A percentile compares a stretch with the other conserved stretches of the same genome.
phyloP scores from a whole-genome alignment of 2,329 filamentous ascomycete species.

The Coniochaeta hoffmannii region DNA sequence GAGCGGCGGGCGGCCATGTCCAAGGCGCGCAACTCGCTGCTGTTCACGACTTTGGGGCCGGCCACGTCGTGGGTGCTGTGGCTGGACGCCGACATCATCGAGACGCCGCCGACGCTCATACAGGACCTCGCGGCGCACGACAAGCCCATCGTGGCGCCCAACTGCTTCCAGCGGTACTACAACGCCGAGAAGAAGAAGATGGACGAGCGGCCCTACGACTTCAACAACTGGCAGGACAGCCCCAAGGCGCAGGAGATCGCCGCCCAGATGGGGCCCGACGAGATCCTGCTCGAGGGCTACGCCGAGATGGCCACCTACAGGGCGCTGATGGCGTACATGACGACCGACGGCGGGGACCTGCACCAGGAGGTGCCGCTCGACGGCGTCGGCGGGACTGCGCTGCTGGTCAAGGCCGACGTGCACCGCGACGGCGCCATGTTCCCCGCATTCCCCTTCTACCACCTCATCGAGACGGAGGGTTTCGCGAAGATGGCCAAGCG shows the following conservation, averaged over 20 bases:
- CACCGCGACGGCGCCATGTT: conserved; percentile 99
- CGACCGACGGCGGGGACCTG: conserved; percentile 46
- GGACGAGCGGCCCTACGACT: conserved; percentile 84
- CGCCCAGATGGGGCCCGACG: conserved; percentile 76
- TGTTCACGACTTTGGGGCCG: conserved; percentile 91
- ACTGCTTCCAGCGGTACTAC: conserved; percentile 85
- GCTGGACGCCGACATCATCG: conserved; percentile 88
- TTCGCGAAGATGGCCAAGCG: conserved; percentile 96
- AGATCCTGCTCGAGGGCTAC: conserved; percentile 91
- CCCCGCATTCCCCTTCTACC: conserved; percentile 90
- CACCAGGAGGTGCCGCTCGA: conserved; percentile 69
- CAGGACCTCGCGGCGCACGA: conserved; percentile 85
- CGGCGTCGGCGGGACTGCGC: conserved; percentile 85
- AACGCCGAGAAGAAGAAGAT: conserved; percentile 61
- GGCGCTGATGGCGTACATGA: conserved; percentile 82
- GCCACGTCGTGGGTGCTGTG: conserved; percentile 93
- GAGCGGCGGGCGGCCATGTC: conserved; percentile 81
- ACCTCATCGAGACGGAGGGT: conserved; percentile 95
- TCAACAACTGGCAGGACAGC: conserved; percentile 96
- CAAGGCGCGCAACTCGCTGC: conserved; percentile 83
- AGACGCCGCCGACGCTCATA: conserved; percentile 77
- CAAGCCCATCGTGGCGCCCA: conserved; percentile 87
- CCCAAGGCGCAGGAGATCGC: conserved; percentile 69
- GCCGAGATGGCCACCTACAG: conserved; percentile 88
- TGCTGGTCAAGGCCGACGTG: conserved; percentile 93